Evolutionary conservation across 2,329 filamentous ascomycete species (phyloP), one percentile per base, ranked within the genome.

Genomic region (Aspergillus pseudonomiae): DNA sequence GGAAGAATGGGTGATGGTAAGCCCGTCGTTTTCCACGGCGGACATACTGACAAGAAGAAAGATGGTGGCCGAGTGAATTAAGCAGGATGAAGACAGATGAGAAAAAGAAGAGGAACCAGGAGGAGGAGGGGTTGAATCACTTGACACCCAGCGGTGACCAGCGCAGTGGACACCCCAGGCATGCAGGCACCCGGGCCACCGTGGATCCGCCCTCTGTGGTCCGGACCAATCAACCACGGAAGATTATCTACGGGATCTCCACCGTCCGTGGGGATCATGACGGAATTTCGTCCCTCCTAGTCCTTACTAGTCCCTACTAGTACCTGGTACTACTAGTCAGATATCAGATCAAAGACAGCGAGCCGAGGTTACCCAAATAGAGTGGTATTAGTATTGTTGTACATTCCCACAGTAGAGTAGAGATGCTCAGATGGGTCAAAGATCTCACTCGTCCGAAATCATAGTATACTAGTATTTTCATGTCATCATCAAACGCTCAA

Each of bases 1-100:
- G 67, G 79, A 78, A 32, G 79, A 75, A 69, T 80, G 77, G 30
- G 78, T 83, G 66, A 81, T 76, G 64, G 79, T 76, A 19, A 75
- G 65, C 54, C 78, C 78, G 63, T 74, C 76, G 12, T 64, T 67
- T 56, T 75, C 72, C 32, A 75, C 63, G 16, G 59, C 58, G 56
- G 71, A 68, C 75, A 78, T 78, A 39, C 24, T 39, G 28, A 21
- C 50, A 3, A 30, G 34, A 50, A 58, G 56, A 6, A 19, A 16
- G 21, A 46, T 28, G 32, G 43, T 3, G 16, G 53, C 46, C 32
- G 34, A 34, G 55, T n/a, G 48, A 48, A 32, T 50, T 24, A 54
- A 32, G 26, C 50, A 32, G 26, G 21, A 34, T 55, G 16, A 9
- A 41, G 43, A 30, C 36, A 63, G n/a, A 39, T 45, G 34, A 60